Conservation (phyloP, 805 yeast genomes). For the Saccharomycodes ludwigii region DNA sequence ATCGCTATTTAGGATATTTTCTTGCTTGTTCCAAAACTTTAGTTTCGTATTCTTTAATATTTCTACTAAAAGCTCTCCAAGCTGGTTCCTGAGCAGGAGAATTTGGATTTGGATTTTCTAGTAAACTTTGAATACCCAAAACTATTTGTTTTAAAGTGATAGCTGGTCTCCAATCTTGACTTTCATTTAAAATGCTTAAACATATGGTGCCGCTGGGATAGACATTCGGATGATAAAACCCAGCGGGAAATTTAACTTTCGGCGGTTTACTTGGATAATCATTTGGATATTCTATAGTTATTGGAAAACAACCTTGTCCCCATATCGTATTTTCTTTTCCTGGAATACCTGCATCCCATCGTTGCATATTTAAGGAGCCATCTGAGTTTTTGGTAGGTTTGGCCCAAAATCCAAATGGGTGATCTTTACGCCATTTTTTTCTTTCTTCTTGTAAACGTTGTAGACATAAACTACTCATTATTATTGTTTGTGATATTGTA, state of each 20-base stretch:
- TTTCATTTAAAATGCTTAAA: slow-evolving; percentile 83
- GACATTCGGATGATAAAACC: slow-evolving; percentile 93
- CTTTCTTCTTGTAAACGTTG: slow-evolving; percentile 89
- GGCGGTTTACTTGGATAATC: slow-evolving; percentile 98
- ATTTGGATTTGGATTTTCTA: slow-evolving; percentile 82
- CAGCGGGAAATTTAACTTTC: slow-evolving; percentile 76
- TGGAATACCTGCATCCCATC: slow-evolving; percentile 93
- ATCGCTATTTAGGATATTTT: slow-evolving; percentile 39
- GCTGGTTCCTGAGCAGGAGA: slow-evolving; percentile 98
- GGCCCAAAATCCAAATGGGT: slow-evolving; percentile 95
- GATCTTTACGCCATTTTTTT: slow-evolving; percentile 96
- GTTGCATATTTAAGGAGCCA: slow-evolving; percentile 73
- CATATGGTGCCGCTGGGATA: slow-evolving; percentile 97
- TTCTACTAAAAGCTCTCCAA: slow-evolving; percentile 71
- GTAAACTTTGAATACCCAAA: slow-evolving; percentile 82
- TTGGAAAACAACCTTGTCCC: slow-evolving; percentile 75
- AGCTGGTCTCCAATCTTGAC: slow-evolving; percentile 97
- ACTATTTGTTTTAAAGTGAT: slow-evolving; percentile 81
- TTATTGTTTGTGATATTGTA: too few species aligned
- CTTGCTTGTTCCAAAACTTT: slow-evolving; percentile 74
- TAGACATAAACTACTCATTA: slow-evolving; percentile 52
- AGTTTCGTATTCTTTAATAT: slow-evolving; percentile 56
- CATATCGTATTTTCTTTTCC: slow-evolving; percentile 80
- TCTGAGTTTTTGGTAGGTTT: slow-evolving; percentile 72
- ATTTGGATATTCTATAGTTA: slow-evolving; percentile 70